Evolutionary conservation across 192 early-diverging fungal species (phyloP).

Genomic region (Blastocladiella britannica): DNA sequence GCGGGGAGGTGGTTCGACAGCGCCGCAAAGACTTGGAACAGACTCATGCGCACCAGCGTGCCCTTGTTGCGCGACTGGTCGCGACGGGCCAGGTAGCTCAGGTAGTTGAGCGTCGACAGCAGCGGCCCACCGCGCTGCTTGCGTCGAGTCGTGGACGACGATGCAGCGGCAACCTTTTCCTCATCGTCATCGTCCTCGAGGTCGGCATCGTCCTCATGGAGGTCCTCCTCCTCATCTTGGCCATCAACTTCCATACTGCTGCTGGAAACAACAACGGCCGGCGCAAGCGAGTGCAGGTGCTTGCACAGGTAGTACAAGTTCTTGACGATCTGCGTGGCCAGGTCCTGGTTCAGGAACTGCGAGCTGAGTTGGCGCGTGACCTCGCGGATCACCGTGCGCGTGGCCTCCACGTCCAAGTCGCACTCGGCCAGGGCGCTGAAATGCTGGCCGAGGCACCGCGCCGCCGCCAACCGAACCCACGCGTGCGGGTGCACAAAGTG

Average conservation of each 20-base stretch:
- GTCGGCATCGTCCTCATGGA: slow-evolving; percentile 5
- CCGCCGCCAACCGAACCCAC: slow-evolving; percentile 60
- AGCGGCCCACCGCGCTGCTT: slow-evolving; percentile 6
- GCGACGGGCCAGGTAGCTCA: slow-evolving; percentile 42
- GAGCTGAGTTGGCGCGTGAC: slow-evolving; percentile 46
- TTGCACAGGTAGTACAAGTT: slow-evolving; percentile 83
- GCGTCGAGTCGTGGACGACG: no score
- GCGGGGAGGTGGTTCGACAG: slow-evolving; percentile 19
- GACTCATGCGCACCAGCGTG: slow-evolving; percentile 31
- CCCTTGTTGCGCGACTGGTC: slow-evolving; percentile 22
- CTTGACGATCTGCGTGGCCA: slow-evolving; percentile 75
- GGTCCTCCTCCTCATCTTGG: slow-evolving; percentile 3
- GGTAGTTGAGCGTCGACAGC: slow-evolving; percentile 33
- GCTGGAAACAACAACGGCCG: no score
- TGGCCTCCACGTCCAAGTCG: slow-evolving; percentile 12
- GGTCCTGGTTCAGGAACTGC: slow-evolving; percentile 42
- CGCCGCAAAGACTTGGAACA: slow-evolving; percentile 89
- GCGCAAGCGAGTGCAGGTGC: slow-evolving; percentile 5
- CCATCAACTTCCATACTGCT: no score
- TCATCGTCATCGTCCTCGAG: slow-evolving; percentile 9
- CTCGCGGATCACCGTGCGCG: slow-evolving; percentile 28
- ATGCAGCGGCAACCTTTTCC: slow-evolving; percentile 1
- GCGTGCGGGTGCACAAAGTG: slow-evolving; percentile 69
- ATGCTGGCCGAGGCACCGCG: slow-evolving; percentile 52
- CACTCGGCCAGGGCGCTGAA: slow-evolving; percentile 42